Conservation (phyloP, 306 rosid species). For the Herpetospermum pedunculosum region DNA sequence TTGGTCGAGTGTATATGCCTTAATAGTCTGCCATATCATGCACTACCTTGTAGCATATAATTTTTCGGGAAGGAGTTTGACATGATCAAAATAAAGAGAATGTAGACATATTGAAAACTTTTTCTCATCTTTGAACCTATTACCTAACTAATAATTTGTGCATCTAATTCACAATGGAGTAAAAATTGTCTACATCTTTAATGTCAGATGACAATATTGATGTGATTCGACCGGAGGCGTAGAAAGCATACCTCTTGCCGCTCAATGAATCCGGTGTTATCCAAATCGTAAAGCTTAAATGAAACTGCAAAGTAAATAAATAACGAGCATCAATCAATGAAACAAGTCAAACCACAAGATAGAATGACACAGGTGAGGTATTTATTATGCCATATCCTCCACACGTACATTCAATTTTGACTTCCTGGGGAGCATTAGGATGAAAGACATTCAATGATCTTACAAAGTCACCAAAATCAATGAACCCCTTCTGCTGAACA, state of each 20-base stretch:
- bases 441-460: conserved; percentile 88
- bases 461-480: conserved; percentile 89
- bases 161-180: neutral
- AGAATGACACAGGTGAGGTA: neutral
- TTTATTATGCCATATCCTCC: neutral
- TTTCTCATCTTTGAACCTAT: neutral
- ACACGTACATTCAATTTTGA: conserved; percentile 68
- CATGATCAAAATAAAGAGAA: neutral
- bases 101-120: neutral
- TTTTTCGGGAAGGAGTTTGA: neutral
- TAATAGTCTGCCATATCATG: neutral
- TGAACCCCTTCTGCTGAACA: conserved; percentile 52
- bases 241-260: conserved; percentile 53
- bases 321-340: neutral
- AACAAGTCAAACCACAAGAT: neutral
- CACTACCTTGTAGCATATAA: neutral
- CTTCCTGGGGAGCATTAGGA: conserved; percentile 53
- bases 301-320: conserved; percentile 44
- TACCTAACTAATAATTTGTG: neutral
- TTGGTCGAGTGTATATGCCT: too few species aligned
- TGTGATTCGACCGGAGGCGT: neutral
- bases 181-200: neutral
- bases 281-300: conserved; percentile 75
- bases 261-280: conserved; percentile 65
- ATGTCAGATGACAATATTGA: neutral